Evolutionary conservation across 2,329 filamentous ascomycete genomes (phyloP), one percentile per base, ranked within the genome.

Genomic region (Trichophyton equinum): DNA sequence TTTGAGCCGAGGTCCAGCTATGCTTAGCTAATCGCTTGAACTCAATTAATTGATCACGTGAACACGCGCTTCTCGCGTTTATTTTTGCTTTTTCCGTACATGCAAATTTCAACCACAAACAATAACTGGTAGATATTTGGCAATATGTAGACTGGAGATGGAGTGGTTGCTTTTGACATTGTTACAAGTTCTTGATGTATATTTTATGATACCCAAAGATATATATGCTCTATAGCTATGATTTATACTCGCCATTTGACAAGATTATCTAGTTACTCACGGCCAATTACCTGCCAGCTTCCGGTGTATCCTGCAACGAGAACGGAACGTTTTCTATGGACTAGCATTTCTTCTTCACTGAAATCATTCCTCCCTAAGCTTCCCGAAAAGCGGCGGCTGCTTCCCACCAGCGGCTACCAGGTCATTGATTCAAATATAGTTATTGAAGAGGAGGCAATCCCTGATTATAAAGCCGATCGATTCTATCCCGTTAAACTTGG

Each of bases 401-500:
- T 64, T 53, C 64, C 62, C 2, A 62, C 59, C 1, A 62, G 57
- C 44, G 62, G 63, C 5, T 65, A 62, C 36, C 38, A 60, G 49
- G 53, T 11, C 27, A 60, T 67, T 40, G 59, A 63, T n/a, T 22
- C 59, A n/a, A 60, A 65, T 61, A 33, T 46, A 15, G 62, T 58
- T 11, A 57, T 65, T n/a, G 67, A 68, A 62, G 68, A 70, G 58
- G 66, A 70, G 60, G 64, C 68, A 18, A 47, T 69, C 18, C 64
- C 64, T 40, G 65, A 67, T 60, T 67, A 69, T 40, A 44, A 36
- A 62, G 62, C 65, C 25, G 49, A 66, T 53, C 61, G 67, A 61
- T 70, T 67, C 60, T 70, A 69, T 57, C 68, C 67, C 22, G 67
- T 67, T 60, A 57, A 58, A 55, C 65, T 69, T 22, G 67, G 68